Evolutionary conservation across 2,329 filamentous ascomycete genomes (phyloP), one percentile per base, ranked within the genome.

Genomic region (Cladosporium cucumerinum): DNA sequence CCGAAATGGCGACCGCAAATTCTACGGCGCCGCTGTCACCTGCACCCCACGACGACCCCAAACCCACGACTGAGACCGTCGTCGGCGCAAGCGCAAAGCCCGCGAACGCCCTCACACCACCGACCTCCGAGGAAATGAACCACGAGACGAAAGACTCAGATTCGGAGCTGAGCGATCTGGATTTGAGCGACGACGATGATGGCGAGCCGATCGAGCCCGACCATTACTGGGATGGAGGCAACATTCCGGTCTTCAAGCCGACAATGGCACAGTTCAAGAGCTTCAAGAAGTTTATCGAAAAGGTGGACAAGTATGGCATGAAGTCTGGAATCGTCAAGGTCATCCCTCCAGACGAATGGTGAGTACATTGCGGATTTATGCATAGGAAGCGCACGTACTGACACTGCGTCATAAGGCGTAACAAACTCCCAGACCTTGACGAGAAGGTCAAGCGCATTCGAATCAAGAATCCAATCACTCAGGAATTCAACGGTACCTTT

Each of bases 301-400:
- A 92, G 78, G 87, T 99, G 67, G 92, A 99, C 77, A 87, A 88
- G 69, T 97, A 97, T 77, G 95, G 95, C 72, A 99, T 99, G 95
- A 92, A 92, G 79, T 95, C 93, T 25, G 95, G 95, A 39, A 97
- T 99, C 72, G 88, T 98, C 75, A 98, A 99, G 80, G 90, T 99
- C 65, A 89, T 98, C 61, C 93, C 95, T 30, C 95, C 95, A 0
- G 81, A 89, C 73, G 93, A 98, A 86, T 99, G 95, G 95, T 95
- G 86, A 78, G 84, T 79, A 12, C 30, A 39, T 32, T 39, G 54
- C 49, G 61, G 26, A 51, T 34, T 46, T 57, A 25, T 68, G 68
- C 69, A 32, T 34, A 28, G 23, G 34, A 43, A 65, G 48, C 34
- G 61, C 61, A 68, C 30, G 49, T 63, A 60, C 63, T 66, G 66